Conservation (phyloP, 495 filamentous ascomycete genomes). For the Ramalina peruviana region DNA sequence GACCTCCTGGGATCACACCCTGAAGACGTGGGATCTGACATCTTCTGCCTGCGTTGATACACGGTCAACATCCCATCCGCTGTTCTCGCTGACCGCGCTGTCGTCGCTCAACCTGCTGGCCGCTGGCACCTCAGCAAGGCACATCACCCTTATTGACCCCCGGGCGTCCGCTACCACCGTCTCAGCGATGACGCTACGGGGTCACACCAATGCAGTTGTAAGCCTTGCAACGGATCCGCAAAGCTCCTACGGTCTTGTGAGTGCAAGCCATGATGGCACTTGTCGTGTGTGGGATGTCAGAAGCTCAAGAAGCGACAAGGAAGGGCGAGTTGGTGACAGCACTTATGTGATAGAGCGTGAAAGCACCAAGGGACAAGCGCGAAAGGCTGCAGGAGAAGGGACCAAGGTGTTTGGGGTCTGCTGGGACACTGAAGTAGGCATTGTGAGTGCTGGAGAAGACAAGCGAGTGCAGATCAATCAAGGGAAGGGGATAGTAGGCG, state of each 20-base stretch:
- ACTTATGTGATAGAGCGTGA: slow-evolving; percentile 71
- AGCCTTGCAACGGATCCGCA: slow-evolving; percentile 53
- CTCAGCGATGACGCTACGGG: slow-evolving; percentile 72
- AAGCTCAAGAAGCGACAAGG: slow-evolving; percentile 49
- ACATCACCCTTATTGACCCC: slow-evolving; percentile 83
- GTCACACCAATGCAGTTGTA: slow-evolving; percentile 75
- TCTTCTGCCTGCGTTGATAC: slow-evolving; percentile 62
- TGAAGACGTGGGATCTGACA: slow-evolving; percentile 82
- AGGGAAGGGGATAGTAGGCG: slow-evolving; percentile 31
- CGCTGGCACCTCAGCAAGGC: slow-evolving; percentile 69
- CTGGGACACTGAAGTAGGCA: slow-evolving; percentile 75
- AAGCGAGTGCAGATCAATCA: slow-evolving; percentile 83
- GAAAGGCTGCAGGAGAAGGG: slow-evolving; percentile 54
- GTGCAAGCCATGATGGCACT: slow-evolving; percentile 77
- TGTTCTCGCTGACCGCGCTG: slow-evolving; percentile 61
- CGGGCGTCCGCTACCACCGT: slow-evolving; percentile 57
- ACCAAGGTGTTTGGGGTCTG: slow-evolving; percentile 81
- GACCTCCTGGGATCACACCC: slow-evolving; percentile 71
- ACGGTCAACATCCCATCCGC: slow-evolving; percentile 63
- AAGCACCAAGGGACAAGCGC: slow-evolving; percentile 38
- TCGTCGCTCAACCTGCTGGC: slow-evolving; percentile 58
- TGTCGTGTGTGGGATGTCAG: slow-evolving; percentile 88
- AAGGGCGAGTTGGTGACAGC: slow-evolving; percentile 57
- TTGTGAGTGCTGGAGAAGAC: slow-evolving; percentile 86
- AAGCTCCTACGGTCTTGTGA: slow-evolving; percentile 67